Evolutionary conservation across 2,329 filamentous ascomycete genomes (phyloP), one percentile per base, ranked within the genome.

Genomic region (Ciborinia camelliae): DNA sequence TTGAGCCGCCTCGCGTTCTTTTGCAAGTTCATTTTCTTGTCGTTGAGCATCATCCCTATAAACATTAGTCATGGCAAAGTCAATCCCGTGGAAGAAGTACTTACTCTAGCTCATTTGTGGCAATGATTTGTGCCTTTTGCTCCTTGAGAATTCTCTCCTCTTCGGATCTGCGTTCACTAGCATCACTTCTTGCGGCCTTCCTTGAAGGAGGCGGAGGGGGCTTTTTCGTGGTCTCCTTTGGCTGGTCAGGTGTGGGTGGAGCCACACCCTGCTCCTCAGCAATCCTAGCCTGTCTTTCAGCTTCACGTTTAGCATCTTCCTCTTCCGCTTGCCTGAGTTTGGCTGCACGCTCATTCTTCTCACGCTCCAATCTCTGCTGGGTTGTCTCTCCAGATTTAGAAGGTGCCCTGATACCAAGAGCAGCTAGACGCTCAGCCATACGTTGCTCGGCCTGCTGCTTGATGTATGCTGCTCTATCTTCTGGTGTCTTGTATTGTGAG

Each of bases 381-480:
- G 92, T 80, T 37, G 87, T 90, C 79, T 99, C 95, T 3, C 89
- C 88, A 47, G 88, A 79, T 74, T 96, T 96, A 23, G 82, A 82
- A 7, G 91, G 89, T 37, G 92, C 87, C 76, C 92, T 96, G 75
- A 99, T 90, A 43, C 95, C 95, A 67, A 98, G 85, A 54, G 94
- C 94, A 66, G 95, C 95, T 73, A 99, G 85, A 66, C 95, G 89
- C 77, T 98, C 95, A 43, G 95, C 94, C 90, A 99, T 98, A 66
- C 94, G 91, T 75, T 94, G 91, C 76, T 98, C 93, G 10, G 95
- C 96, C 76, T 97, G 94, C 76, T 97, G 93, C 76, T 96, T 96
- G 74, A 98, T 97, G 73, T 96, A 97, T 6, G 94, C 92, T 43
- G 96, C 92, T 63, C 95, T 87, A 73, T 99, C 94, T 77, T 98